A percentile compares a stretch with the other conserved stretches of the same genome.
Conservation (phyloP, 495 filamentous ascomycete species). For the Penicillium maclennaniae region DNA sequence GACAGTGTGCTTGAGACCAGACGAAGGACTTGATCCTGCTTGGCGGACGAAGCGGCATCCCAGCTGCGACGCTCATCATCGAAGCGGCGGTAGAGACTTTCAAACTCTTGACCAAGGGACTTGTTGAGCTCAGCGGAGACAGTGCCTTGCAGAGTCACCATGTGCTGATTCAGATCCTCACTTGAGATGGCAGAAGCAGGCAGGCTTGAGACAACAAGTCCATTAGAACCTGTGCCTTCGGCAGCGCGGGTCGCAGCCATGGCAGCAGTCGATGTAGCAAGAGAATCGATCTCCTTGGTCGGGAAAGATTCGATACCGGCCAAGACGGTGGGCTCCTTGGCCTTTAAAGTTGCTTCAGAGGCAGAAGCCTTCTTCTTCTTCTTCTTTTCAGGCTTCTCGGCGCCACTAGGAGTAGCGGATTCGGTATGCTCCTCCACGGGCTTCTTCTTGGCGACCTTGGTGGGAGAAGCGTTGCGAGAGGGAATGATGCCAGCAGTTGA, state of each 20-base stretch:
- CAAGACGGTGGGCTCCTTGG: conserved; percentile 24
- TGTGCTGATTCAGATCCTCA: conserved; percentile 46
- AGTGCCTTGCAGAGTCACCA: conserved; percentile 52
- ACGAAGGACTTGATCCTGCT: conserved; percentile 75
- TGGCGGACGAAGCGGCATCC: conserved; percentile 61
- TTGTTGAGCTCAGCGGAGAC: conserved; percentile 55
- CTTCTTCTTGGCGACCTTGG: conserved; percentile 44
- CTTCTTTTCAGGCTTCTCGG: conserved; percentile 54
- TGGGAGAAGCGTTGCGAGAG: conserved; percentile 40
- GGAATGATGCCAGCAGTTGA: conserved; percentile 26
- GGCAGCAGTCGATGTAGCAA: conserved; percentile 14
- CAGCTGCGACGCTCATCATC: conserved; percentile 62
- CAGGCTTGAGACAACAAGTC: background rate
- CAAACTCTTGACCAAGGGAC: conserved; percentile 53
- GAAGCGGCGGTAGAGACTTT: conserved; percentile 56
- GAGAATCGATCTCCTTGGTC: conserved; percentile 17
- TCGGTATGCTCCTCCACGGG: conserved; percentile 39
- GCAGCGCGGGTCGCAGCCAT: conserved; percentile 6
- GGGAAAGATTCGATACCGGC: conserved; percentile 18
- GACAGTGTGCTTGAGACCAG: conserved; percentile 84
- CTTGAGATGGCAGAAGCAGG: conserved; percentile 24
- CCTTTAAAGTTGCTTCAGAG: conserved; percentile 31
- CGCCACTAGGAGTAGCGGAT: conserved; percentile 25
- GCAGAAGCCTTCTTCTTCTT: conserved; percentile 55
- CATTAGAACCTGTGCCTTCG: conserved; percentile 2